phyloP scores from a whole-genome alignment of 75 land plant genomes.

The Ceratopteris richardii region DNA sequence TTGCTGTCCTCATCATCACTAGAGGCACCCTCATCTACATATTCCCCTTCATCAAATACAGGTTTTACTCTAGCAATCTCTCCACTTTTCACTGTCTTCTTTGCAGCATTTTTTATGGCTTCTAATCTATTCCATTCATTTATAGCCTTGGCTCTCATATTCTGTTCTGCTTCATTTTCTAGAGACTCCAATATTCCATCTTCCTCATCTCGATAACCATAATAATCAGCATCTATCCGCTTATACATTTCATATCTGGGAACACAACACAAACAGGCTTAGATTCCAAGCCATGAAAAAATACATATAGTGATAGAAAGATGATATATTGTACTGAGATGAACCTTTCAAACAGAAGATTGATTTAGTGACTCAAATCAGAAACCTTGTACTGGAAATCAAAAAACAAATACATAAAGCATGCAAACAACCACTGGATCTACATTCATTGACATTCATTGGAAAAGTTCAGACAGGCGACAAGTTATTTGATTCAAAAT shows the following conservation, averaged over 20 bases:
- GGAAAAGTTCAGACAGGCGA: no score
- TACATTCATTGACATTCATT: no score
- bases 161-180: constrained; percentile 59
- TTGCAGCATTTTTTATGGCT: constrained; percentile 60
- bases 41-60: constrained; percentile 42
- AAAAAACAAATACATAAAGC: no score
- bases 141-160: constrained; percentile 51
- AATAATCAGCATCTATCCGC: constrained; percentile 87
- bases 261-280: no score
- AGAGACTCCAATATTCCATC: constrained; percentile 76
- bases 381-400: no score
- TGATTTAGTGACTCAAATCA: no score
- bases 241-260: constrained; percentile 91
- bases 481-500: no score
- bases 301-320: no score
- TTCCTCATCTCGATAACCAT: constrained; percentile 94
- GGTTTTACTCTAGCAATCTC: constrained; percentile 54
- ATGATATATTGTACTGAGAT: no score
- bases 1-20: constrained; percentile 23
- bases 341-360: no score
- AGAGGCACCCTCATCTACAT: constrained; percentile 17
- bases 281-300: no score
- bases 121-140: constrained; percentile 59
- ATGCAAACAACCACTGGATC: no score
- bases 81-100: constrained; percentile 66